A percentile compares a stretch with the other conserved stretches of the same genome.
Evolutionary conservation across 768 basidiomycete species (phyloP).

Genomic region (Lactifluus subvellereus): DNA sequence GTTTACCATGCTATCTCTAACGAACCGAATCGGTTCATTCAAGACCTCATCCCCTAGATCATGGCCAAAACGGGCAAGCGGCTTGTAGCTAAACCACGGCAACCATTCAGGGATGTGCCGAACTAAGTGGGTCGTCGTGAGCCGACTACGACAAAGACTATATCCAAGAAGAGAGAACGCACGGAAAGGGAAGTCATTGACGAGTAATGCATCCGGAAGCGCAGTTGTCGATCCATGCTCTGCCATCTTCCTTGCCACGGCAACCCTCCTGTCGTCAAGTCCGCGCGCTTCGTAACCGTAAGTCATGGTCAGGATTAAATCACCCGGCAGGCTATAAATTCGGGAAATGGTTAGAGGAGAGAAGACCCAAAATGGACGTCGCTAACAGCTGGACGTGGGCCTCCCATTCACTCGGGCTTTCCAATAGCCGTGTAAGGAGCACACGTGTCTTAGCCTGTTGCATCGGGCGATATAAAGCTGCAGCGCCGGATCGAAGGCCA

Average conservation of each 20-base stretch:
- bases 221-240: background rate
- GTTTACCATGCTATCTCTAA: background rate
- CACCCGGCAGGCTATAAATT: constrained; percentile 4
- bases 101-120: background rate
- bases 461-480: background rate
- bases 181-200: background rate
- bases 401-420: background rate
- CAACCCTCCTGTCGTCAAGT: background rate
- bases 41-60: background rate
- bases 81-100: constrained; percentile 2
- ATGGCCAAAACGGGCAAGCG: background rate
- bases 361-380: background rate
- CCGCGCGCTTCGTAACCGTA: constrained; percentile 10
- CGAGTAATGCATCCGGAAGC: background rate
- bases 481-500: background rate
- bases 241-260: background rate
- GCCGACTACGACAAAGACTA: too few species aligned
- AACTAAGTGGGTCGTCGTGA: background rate
- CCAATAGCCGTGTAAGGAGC: constrained; percentile 1
- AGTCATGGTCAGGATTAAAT: background rate
- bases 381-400: constrained; percentile 4
- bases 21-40: background rate
- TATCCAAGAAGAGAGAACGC: background rate
- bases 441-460: background rate
- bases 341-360: background rate